Evolutionary conservation across 2,329 filamentous ascomycete species (phyloP).

Genomic region (Xylariaceae sp.): DNA sequence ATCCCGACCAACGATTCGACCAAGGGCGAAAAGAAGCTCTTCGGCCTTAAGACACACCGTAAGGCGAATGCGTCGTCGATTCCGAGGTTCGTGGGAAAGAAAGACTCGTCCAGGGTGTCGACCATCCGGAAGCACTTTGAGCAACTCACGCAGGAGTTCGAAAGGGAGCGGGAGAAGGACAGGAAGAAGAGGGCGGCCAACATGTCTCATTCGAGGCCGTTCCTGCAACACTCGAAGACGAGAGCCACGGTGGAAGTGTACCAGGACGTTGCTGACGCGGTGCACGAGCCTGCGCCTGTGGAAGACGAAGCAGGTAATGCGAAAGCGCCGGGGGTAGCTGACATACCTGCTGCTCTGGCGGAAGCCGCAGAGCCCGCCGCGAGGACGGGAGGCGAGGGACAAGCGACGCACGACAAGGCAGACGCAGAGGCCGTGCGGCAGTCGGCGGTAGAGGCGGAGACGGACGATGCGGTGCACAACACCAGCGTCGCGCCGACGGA

Average conservation of each 20-base stretch:
- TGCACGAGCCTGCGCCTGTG: conserved; percentile 67
- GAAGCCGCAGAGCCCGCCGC: conserved; percentile 15
- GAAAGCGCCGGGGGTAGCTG: conserved; percentile 31
- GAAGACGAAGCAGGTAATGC: conserved; percentile 52
- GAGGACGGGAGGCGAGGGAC: background rate
- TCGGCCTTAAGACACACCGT: conserved; percentile 57
- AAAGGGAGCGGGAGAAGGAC: conserved; percentile 86
- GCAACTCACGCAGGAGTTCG: conserved; percentile 91
- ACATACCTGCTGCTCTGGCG: conserved; percentile 25
- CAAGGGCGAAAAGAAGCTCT: conserved; percentile 66
- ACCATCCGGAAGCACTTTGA: conserved; percentile 95
- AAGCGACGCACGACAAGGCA: background rate
- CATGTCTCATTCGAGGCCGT: conserved; percentile 69
- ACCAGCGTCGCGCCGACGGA: conserved; percentile 59
- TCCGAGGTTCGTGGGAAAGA: conserved; percentile 75
- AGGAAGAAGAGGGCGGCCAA: conserved; percentile 74
- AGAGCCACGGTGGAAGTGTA: conserved; percentile 96
- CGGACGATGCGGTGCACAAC: conserved; percentile 39
- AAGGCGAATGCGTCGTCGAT: conserved; percentile 69
- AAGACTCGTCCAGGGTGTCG: conserved; percentile 75
- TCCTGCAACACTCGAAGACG: conserved; percentile 80
- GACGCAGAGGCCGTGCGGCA: conserved; percentile 10
- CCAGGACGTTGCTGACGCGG: conserved; percentile 86
- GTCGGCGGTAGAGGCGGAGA: conserved; percentile 34
- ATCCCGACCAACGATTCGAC: conserved; percentile 34